Evolutionary conservation across 805 yeast genomes (phyloP).

Genomic region (Starmerella apicola): DNA sequence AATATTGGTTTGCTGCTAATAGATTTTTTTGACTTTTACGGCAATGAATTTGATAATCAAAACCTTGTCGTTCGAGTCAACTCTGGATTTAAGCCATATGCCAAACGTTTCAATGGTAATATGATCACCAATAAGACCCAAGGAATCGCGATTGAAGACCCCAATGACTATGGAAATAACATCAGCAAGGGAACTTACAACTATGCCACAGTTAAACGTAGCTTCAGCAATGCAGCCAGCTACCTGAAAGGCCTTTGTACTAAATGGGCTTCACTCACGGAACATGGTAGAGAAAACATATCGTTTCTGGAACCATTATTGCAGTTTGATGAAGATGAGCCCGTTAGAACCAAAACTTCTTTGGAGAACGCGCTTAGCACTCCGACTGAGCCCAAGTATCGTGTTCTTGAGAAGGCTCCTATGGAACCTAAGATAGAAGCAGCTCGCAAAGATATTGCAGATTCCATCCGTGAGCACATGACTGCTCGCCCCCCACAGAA

Average conservation of each 20-base stretch:
- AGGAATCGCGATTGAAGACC: constrained; percentile 73
- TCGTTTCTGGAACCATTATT: constrained; percentile 20
- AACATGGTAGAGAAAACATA: neutral
- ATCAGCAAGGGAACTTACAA: constrained; percentile 78
- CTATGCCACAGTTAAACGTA: constrained; percentile 62
- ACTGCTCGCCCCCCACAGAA: neutral
- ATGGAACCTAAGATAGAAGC: neutral
- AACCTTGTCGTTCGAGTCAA: constrained; percentile 54
- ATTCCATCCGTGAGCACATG: neutral
- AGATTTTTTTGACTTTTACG: constrained; percentile 87
- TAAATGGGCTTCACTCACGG: constrained; percentile 4
- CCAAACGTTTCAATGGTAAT: constrained; percentile 42
- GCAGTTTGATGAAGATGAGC: constrained; percentile 3
- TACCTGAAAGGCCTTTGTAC: constrained; percentile 14
- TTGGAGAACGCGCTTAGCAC: constrained; percentile 4
- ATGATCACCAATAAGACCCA: constrained; percentile 37
- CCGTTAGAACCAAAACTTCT: constrained; percentile 2
- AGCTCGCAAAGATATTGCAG: neutral
- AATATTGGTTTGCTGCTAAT: constrained; percentile 78
- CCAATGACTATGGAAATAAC: constrained; percentile 72
- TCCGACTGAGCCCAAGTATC: neutral
- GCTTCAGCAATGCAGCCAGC: constrained; percentile 35
- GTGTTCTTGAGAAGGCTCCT: neutral
- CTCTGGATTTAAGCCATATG: constrained; percentile 47
- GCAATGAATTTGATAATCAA: constrained; percentile 78